Conservation (phyloP, 495 filamentous ascomycete genomes). For the Xylaria sp. region DNA sequence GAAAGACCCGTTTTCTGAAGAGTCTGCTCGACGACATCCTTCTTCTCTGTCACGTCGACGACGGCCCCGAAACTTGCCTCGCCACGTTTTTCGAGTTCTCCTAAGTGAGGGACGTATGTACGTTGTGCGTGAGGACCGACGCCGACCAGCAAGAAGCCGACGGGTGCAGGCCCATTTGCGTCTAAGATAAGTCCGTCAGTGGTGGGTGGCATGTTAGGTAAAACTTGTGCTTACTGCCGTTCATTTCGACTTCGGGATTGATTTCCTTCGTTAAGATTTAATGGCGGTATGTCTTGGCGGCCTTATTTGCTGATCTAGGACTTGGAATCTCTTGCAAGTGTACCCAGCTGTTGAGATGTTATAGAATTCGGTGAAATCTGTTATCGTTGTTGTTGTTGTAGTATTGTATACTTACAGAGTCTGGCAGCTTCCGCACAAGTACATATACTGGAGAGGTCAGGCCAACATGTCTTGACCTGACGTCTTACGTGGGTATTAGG, state of each 20-base stretch:
- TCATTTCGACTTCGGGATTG: not conserved
- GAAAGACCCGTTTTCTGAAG: not conserved
- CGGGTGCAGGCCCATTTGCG: not conserved
- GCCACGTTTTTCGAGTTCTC: not conserved
- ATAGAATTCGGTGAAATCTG: not conserved
- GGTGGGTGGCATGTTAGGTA: not conserved
- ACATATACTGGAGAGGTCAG: not conserved
- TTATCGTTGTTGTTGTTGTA: too few relatives aligned
- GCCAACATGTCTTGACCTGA: not conserved
- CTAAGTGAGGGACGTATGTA: not conserved
- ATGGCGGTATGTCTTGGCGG: not conserved
- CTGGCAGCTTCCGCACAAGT: not conserved
- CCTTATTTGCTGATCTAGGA: not conserved
- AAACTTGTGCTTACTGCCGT: not conserved
- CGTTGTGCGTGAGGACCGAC: not conserved
- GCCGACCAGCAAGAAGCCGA: not conserved
- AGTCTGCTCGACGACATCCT: not conserved
- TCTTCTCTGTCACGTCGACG: not conserved
- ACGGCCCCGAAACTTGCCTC: not conserved
- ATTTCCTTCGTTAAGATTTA: not conserved
- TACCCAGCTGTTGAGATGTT: not conserved
- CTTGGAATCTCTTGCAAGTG: not conserved
- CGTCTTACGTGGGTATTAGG: slow-evolving; percentile 2
- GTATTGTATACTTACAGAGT: not conserved
- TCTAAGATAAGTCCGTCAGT: not conserved